Conservation (phyloP, 2,329 filamentous ascomycete genomes). For the Colletotrichum aenigma region DNA sequence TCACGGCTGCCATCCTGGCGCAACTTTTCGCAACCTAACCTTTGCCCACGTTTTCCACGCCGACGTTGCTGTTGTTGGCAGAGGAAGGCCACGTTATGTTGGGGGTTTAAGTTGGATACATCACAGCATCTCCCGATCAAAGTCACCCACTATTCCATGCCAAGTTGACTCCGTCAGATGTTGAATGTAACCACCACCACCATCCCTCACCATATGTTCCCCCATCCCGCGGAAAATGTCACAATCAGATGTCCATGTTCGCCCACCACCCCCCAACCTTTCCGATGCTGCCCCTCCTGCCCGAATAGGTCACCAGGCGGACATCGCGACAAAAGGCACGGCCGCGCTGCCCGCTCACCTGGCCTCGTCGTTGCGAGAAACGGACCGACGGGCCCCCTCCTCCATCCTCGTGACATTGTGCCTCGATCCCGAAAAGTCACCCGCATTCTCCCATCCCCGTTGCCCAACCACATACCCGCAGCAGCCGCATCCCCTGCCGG, state of each 20-base stretch:
- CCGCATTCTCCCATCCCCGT: background rate
- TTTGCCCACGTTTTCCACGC: background rate
- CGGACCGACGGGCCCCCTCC: background rate
- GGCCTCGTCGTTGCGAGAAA: background rate
- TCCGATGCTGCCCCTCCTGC: background rate
- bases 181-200: background rate
- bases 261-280: background rate
- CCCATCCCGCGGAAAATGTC: background rate
- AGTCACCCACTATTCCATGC: background rate
- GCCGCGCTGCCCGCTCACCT: background rate
- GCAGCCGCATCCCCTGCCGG: background rate
- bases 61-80: background rate
- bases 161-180: background rate
- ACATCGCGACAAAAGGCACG: constrained; percentile 6
- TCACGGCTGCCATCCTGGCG: background rate
- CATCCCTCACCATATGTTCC: background rate
- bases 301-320: background rate
- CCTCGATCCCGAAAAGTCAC: background rate
- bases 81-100: background rate
- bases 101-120: background rate
- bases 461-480: background rate
- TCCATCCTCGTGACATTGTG: background rate
- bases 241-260: background rate
- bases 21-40: background rate
- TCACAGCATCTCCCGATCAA: background rate